Conservation (phyloP, 1,284 basidiomycete genomes). For the Ceratobasidium sp. region DNA sequence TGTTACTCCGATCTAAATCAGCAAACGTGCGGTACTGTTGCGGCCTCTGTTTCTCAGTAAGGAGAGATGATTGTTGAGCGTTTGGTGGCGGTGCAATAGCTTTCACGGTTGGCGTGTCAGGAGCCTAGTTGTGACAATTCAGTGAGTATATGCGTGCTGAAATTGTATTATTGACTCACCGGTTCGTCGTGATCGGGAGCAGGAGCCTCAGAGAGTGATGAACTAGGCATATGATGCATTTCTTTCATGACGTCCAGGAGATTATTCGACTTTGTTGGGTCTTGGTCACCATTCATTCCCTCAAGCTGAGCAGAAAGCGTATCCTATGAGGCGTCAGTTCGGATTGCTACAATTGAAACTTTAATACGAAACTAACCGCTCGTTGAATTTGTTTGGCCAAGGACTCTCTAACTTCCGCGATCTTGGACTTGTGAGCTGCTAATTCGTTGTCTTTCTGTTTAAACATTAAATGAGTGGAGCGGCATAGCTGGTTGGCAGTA, state of each 20-base stretch:
- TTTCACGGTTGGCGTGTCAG: conserved; percentile 30
- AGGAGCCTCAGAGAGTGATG: conserved; percentile 31
- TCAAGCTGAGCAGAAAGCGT: background rate
- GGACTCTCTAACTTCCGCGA: conserved; percentile 16
- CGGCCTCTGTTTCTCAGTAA: background rate
- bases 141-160: background rate
- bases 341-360: background rate
- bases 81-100: background rate
- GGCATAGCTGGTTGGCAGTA: background rate
- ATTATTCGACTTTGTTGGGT: background rate
- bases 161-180: background rate
- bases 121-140: background rate
- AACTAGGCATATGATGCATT: conserved; percentile 9
- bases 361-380: background rate
- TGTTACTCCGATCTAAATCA: background rate
- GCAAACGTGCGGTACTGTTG: conserved; percentile 29
- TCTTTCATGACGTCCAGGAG: background rate
- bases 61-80: background rate
- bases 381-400: conserved; percentile 28
- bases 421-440: conserved; percentile 4
- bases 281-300: background rate
- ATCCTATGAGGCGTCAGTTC: background rate
- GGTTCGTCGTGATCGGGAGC: conserved; percentile 39
- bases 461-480: background rate
- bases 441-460: conserved; percentile 40